phyloP scores from a whole-genome alignment of 2,329 filamentous ascomycete genomes.

The Microthyrium microscopicum region DNA sequence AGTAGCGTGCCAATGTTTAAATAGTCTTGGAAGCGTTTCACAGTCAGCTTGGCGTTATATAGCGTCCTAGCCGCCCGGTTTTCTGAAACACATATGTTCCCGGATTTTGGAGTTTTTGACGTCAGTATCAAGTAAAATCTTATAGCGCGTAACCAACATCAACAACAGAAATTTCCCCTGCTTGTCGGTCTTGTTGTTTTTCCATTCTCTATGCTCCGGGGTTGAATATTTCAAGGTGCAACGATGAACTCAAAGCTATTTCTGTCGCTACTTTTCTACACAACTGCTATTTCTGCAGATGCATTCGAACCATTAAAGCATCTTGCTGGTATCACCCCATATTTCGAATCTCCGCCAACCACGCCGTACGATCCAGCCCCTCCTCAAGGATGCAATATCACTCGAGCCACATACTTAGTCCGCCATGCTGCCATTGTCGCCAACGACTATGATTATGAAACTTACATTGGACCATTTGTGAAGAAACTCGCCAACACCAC shows the following conservation, averaged over 20 bases:
- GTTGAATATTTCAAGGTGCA: neutral
- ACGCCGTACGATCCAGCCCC: slow-evolving; percentile 29
- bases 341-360: slow-evolving; percentile 32
- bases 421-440: slow-evolving; percentile 35
- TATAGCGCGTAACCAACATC: no score
- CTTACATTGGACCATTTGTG: slow-evolving; percentile 33
- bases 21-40: no score
- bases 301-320: slow-evolving; percentile 32
- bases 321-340: slow-evolving; percentile 32
- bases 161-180: no score
- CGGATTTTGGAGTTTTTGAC: no score
- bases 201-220: no score
- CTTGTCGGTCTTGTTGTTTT: no score
- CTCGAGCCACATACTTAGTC: slow-evolving; percentile 30
- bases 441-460: slow-evolving; percentile 36
- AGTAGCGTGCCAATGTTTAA: no score
- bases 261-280: neutral
- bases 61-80: no score
- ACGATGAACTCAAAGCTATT: neutral
- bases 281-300: slow-evolving; percentile 14
- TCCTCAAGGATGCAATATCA: slow-evolving; percentile 35
- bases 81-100: no score
- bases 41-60: no score
- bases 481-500: slow-evolving; percentile 43
- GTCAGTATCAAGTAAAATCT: no score